A percentile compares a stretch with the other conserved stretches of the same genome.
These are phyloP conservation scores for Hanseniaspora sp. DNA, from an alignment of 1,139 yeast genomes.

Conservation along the genomic window DNA sequence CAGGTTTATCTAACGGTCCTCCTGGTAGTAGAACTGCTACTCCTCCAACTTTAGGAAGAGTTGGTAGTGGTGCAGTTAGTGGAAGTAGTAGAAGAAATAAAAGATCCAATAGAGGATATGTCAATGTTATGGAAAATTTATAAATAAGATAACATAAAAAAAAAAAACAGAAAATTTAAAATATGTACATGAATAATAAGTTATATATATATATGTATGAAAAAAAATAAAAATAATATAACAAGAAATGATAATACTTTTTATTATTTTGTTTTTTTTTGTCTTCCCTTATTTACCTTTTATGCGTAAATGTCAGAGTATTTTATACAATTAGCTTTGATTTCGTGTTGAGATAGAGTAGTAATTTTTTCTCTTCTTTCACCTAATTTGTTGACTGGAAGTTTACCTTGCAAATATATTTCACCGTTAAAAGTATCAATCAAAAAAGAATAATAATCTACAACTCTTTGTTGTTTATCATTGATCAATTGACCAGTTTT, in stretches of 20 bases:
- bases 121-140: conserved; percentile 55
- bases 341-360: conserved; percentile 28
- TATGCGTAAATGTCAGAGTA: conserved; percentile 11
- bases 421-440: conserved; percentile 62
- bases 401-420: conserved; percentile 62
- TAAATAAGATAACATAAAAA: neutral
- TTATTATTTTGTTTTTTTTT: too few relatives aligned
- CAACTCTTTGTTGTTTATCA: conserved; percentile 44
- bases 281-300: neutral
- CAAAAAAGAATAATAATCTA: conserved; percentile 66
- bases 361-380: conserved; percentile 27
- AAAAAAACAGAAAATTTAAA: neutral
- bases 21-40: conserved; percentile 30
- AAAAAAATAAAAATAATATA: neutral
- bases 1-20: neutral
- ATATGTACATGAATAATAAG: neutral
- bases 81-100: conserved; percentile 36
- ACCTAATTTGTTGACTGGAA: conserved; percentile 51
- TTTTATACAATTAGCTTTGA: conserved; percentile 32
- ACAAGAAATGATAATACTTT: neutral
- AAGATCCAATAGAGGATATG: conserved; percentile 60
- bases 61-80: neutral
- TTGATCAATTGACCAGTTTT: conserved; percentile 38
- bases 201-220: neutral
- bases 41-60: conserved; percentile 23